Conservation (phyloP, 192 early-diverging fungal genomes). For the Coemansia sp. region DNA sequence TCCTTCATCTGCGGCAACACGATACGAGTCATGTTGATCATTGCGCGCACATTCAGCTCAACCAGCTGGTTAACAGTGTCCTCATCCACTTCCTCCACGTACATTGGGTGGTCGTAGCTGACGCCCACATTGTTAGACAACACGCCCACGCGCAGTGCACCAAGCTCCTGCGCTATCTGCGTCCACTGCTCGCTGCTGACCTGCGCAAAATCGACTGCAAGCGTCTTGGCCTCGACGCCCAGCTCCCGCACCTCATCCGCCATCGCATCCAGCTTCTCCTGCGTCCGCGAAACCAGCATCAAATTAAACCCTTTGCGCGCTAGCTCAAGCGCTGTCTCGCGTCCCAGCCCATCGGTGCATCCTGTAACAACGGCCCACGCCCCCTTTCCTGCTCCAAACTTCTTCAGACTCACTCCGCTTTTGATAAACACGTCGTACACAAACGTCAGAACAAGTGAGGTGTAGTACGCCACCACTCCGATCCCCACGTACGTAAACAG, state of each 20-base stretch:
- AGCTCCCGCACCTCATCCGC: slow-evolving; percentile 63
- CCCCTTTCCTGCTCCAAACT: slow-evolving; percentile 54
- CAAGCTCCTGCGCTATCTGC: slow-evolving; percentile 61
- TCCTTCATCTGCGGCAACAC: slow-evolving; percentile 80
- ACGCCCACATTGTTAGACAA: slow-evolving; percentile 94
- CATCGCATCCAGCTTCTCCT: slow-evolving; percentile 75
- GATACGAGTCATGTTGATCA: slow-evolving; percentile 78
- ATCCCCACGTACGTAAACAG: slow-evolving; percentile 47
- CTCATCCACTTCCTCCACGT: slow-evolving; percentile 75
- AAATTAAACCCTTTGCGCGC: slow-evolving; percentile 82
- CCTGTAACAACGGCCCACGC: slow-evolving; percentile 83
- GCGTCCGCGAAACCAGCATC: slow-evolving; percentile 79
- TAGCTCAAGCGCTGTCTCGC: slow-evolving; percentile 90
- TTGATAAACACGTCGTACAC: slow-evolving; percentile 50
- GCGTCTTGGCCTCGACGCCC: slow-evolving; percentile 64
- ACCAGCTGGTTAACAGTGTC: slow-evolving; percentile 71
- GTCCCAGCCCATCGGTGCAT: slow-evolving; percentile 95
- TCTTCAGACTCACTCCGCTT: slow-evolving; percentile 37
- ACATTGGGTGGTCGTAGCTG: slow-evolving; percentile 87
- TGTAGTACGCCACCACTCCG: slow-evolving; percentile 51
- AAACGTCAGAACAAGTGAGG: slow-evolving; percentile 38
- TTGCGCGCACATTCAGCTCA: slow-evolving; percentile 82
- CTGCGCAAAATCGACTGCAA: slow-evolving; percentile 80
- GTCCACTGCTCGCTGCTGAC: slow-evolving; percentile 61
- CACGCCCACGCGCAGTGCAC: slow-evolving; percentile 53